Evolutionary conservation across 305 asterid genomes (phyloP).

Genomic region (Striga hermonthica): DNA sequence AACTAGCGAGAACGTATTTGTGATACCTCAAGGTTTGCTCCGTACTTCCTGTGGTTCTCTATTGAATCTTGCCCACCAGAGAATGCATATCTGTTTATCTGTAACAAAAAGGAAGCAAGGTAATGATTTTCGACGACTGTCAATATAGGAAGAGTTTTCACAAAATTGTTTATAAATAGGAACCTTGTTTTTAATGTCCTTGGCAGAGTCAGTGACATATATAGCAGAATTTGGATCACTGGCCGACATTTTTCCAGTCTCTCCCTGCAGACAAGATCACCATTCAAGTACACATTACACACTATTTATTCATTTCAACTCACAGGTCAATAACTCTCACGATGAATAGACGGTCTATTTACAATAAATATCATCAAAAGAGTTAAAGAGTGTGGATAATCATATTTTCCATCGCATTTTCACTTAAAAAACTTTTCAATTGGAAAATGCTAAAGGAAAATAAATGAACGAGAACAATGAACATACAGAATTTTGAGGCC

Average conservation of each 20-base stretch:
- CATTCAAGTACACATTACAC: no score
- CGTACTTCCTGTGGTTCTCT: slow-evolving; percentile 82
- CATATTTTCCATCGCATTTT: slow-evolving; percentile 1
- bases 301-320: no score
- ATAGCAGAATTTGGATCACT: slow-evolving; percentile 92
- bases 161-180: slow-evolving; percentile 16
- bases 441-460: neutral
- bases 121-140: neutral
- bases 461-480: neutral
- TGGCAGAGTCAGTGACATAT: slow-evolving; percentile 83
- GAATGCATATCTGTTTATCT: slow-evolving; percentile 87
- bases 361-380: neutral
- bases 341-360: neutral
- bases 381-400: neutral
- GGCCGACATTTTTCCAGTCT: slow-evolving; percentile 94
- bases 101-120: slow-evolving; percentile 19
- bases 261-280: slow-evolving; percentile 60
- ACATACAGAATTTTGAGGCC: no score
- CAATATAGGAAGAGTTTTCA: neutral
- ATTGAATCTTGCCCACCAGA: slow-evolving; percentile 96
- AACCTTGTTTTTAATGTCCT: slow-evolving; percentile 87
- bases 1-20: neutral
- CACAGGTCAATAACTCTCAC: neutral
- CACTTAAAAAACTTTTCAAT: neutral
- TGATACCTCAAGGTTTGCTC: slow-evolving; percentile 96